Percentiles rank a stretch among this genome's conserved stretches.
Conservation (phyloP, 805 yeast species). For the Clavispora vitiphila region DNA sequence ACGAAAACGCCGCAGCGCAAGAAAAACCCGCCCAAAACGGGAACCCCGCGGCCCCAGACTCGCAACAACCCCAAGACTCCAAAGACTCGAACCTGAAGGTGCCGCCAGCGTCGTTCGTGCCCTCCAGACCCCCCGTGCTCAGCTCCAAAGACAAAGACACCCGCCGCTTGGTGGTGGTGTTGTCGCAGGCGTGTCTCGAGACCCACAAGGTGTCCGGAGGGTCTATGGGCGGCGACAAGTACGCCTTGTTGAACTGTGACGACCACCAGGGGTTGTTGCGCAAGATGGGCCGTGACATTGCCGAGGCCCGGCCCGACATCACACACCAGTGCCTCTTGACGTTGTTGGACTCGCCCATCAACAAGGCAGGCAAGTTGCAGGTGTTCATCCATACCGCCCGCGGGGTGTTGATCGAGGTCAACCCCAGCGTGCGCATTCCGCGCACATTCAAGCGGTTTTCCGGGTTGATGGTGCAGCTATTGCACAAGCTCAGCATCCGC, state of each 20-base stretch:
- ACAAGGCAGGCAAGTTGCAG: slow-evolving; percentile 94
- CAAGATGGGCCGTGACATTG: slow-evolving; percentile 95
- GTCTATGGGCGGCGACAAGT: slow-evolving; percentile 78
- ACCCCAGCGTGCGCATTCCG: slow-evolving; percentile 95
- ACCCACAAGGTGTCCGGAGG: slow-evolving; percentile 84
- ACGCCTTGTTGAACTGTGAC: slow-evolving; percentile 91
- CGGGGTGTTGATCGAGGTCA: slow-evolving; percentile 91
- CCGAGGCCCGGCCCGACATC: slow-evolving; percentile 98
- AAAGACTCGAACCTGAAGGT: neutral
- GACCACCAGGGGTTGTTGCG: slow-evolving; percentile 95
- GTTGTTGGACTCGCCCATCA: slow-evolving; percentile 92
- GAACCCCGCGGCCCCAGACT: no score
- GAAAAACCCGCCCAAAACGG: no score
- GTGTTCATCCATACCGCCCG: slow-evolving; percentile 95
- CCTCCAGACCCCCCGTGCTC: slow-evolving; percentile 77
- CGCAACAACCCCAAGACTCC: neutral
- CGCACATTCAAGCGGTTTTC: slow-evolving; percentile 97
- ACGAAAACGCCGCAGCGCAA: no score
- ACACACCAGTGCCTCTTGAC: slow-evolving; percentile 97
- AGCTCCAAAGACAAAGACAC: slow-evolving; percentile 82
- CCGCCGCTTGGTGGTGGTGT: slow-evolving; percentile 86
- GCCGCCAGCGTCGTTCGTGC: slow-evolving; percentile 66
- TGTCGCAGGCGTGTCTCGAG: slow-evolving; percentile 92
- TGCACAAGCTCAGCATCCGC: slow-evolving; percentile 88
- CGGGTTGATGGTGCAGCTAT: slow-evolving; percentile 94